A percentile compares a stretch with the other conserved stretches of the same genome.
Conservation (phyloP, 2,329 filamentous ascomycete species). For the Triangularia setosa region DNA sequence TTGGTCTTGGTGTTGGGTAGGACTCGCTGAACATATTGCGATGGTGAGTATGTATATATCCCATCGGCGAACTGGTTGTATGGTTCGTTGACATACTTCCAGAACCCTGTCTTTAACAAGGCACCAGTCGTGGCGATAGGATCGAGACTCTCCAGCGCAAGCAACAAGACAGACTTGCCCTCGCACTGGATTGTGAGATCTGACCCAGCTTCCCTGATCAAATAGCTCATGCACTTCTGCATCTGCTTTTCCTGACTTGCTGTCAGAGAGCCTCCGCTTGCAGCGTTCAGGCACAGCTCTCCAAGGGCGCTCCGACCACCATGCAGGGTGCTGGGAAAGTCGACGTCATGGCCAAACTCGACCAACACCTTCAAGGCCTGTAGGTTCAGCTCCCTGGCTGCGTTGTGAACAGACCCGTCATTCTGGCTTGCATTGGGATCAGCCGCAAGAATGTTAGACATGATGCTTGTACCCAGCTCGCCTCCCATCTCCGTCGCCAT, state of each 20-base stretch:
- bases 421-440: slow-evolving; percentile 49
- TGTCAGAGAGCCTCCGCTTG: slow-evolving; percentile 42
- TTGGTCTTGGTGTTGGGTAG: slow-evolving; percentile 38
- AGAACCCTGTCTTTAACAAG: slow-evolving; percentile 60
- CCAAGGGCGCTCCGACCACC: slow-evolving; percentile 60
- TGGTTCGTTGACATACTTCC: slow-evolving; percentile 60
- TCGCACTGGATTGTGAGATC: slow-evolving; percentile 53
- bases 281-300: slow-evolving; percentile 58
- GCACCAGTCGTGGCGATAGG: slow-evolving; percentile 53
- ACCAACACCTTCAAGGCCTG: slow-evolving; percentile 54
- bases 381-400: slow-evolving; percentile 56
- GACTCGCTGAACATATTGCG: slow-evolving; percentile 56
- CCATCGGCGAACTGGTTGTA: slow-evolving; percentile 53
- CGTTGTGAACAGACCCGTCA: slow-evolving; percentile 65
- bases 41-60: slow-evolving; percentile 58
- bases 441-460: slow-evolving; percentile 51
- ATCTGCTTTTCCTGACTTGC: slow-evolving; percentile 49
- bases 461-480: slow-evolving; percentile 49
- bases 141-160: slow-evolving; percentile 55
- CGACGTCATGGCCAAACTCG: slow-evolving; percentile 57
- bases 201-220: slow-evolving; percentile 50
- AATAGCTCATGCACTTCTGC: slow-evolving; percentile 53
- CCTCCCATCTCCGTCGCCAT: slow-evolving; percentile 56
- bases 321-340: slow-evolving; percentile 61
- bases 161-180: slow-evolving; percentile 55